A percentile compares a stretch with the other conserved stretches of the same genome.
These are phyloP conservation scores for Metschnikowia continentalis DNA, from an alignment of 805 yeast genomes.

Conservation along the genomic window DNA sequence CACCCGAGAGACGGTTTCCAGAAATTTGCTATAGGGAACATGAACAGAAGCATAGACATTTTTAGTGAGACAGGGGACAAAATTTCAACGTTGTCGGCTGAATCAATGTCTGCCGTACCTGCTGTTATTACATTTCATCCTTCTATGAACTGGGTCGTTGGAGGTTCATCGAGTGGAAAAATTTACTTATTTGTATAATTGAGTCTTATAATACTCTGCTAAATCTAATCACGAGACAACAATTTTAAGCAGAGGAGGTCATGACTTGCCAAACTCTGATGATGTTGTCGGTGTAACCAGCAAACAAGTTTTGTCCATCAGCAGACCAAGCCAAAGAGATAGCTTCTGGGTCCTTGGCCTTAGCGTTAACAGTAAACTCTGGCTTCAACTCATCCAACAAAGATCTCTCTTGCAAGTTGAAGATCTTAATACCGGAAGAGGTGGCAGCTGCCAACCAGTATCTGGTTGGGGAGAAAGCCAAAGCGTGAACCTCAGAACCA, in stretches of 20 bases:
- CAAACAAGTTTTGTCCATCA: conserved; percentile 98
- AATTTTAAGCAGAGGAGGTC: conserved; percentile 60
- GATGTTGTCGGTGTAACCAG: conserved; percentile 99
- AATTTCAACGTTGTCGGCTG: conserved; percentile 65
- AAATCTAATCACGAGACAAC: neutral
- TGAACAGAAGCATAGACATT: conserved; percentile 84
- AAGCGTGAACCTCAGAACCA: conserved; percentile 95
- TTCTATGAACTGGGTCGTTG: conserved; percentile 82
- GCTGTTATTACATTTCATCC: conserved; percentile 86
- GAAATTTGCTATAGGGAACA: conserved; percentile 88
- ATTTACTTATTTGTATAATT: conserved; percentile 52
- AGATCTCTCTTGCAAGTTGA: conserved; percentile 91
- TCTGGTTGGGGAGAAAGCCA: conserved; percentile 99
- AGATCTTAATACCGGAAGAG: conserved; percentile 94
- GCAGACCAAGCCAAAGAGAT: conserved; percentile 99
- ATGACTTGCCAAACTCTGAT: conserved; percentile 99
- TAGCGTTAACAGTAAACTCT: conserved; percentile 83
- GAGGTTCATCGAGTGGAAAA: conserved; percentile 94
- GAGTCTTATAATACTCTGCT: neutral
- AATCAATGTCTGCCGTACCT: conserved; percentile 79
- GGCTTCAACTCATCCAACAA: conserved; percentile 97
- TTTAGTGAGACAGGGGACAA: conserved; percentile 74
- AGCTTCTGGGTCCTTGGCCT: conserved; percentile 97
- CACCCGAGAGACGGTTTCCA: conserved; percentile 67
- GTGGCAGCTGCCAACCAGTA: conserved; percentile 99